Evolutionary conservation across 208 protist genomes (phyloP).

Genomic region (Sergeia podlipaevii): DNA sequence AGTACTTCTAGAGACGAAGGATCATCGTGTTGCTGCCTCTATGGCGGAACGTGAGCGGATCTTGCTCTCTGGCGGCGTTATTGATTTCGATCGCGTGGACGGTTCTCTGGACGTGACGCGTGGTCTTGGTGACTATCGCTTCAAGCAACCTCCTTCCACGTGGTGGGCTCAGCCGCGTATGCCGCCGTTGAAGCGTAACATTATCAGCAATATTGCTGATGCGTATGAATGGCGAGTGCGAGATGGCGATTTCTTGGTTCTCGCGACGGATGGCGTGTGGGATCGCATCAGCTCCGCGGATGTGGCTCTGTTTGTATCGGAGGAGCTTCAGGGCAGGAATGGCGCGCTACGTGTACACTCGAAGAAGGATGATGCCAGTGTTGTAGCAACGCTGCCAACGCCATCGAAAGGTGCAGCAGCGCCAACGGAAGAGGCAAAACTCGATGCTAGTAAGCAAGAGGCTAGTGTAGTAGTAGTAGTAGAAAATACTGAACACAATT

Average conservation of each 20-base stretch:
- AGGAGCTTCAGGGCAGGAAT: slow-evolving; percentile 21
- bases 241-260: slow-evolving; percentile 64
- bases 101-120: slow-evolving; percentile 68
- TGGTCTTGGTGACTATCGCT: slow-evolving; percentile 56
- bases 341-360: too few species aligned
- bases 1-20: slow-evolving; percentile 40
- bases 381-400: neutral
- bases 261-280: slow-evolving; percentile 82
- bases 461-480: too few species aligned
- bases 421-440: neutral
- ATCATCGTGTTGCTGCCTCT: slow-evolving; percentile 48
- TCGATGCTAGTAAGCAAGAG: neutral
- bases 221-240: slow-evolving; percentile 58
- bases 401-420: neutral
- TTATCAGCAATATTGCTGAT: slow-evolving; percentile 73
- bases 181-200: slow-evolving; percentile 23
- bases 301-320: slow-evolving; percentile 46
- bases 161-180: slow-evolving; percentile 24
- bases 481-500: too few species aligned
- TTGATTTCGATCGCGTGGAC: slow-evolving; percentile 51
- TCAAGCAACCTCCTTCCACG: slow-evolving; percentile 34
- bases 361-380: too few species aligned
- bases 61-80: slow-evolving; percentile 23
- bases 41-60: slow-evolving; percentile 37
- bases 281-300: slow-evolving; percentile 55